phyloP scores from a whole-genome alignment of 305 asterid species.

The Fraxinus xanthoxyloides region DNA sequence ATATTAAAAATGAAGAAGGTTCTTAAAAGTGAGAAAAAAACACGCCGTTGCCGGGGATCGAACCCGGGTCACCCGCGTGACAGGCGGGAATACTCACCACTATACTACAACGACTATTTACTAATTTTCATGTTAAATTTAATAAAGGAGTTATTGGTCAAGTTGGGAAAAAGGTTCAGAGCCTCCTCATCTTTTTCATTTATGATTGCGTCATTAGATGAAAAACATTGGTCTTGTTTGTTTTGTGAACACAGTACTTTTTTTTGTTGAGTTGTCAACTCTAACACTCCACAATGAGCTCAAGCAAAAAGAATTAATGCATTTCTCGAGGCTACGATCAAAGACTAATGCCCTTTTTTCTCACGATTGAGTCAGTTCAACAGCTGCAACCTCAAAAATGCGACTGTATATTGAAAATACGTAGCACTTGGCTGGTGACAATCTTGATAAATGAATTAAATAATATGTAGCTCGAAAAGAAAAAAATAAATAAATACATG shows the following conservation, averaged over 20 bases:
- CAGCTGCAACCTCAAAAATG: background rate
- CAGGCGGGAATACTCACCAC: slow-evolving; percentile 47
- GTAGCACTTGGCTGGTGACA: background rate
- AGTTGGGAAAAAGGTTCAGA: too few species aligned
- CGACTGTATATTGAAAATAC: background rate
- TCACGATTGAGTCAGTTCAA: background rate
- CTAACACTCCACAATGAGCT: background rate
- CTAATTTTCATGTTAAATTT: too few species aligned
- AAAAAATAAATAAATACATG: background rate
- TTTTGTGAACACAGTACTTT: background rate
- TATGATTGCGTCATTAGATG: background rate
- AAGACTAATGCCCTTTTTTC: background rate
- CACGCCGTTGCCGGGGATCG: slow-evolving; percentile 49
- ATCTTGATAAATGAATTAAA: slow-evolving; percentile 9
- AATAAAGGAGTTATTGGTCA: too few species aligned
- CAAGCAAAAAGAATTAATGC: background rate
- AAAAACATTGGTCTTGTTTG: background rate
- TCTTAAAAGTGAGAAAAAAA: too few species aligned
- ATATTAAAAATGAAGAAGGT: too few species aligned
- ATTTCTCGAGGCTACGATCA: too few species aligned
- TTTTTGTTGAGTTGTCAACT: background rate
- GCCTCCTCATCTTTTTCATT: background rate
- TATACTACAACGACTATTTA: slow-evolving; percentile 42
- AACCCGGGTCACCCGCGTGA: slow-evolving; percentile 51
- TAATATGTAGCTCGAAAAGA: background rate